Percentiles rank a stretch among this genome's conserved stretches.
These are phyloP conservation scores for Capsella rubella DNA, from an alignment of 441 rosid species.

Conservation along the genomic window DNA sequence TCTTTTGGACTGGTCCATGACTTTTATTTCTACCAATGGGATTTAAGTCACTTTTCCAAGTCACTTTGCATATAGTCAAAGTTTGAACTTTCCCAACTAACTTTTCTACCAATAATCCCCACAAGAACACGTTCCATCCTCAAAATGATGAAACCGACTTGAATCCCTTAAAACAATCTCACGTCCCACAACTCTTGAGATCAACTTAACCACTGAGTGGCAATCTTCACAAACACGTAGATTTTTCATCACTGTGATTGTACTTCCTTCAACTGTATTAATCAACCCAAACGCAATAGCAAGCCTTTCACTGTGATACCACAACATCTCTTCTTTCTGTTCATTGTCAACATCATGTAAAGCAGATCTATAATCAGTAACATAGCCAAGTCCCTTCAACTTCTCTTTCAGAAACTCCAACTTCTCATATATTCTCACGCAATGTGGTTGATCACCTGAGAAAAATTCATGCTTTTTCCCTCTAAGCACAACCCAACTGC, in stretches of 20 bases:
- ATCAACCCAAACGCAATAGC: constrained; percentile 67
- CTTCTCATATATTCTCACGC: constrained; percentile 52
- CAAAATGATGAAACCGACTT: constrained; percentile 61
- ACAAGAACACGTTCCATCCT: constrained; percentile 63
- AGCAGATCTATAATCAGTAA: constrained; percentile 59
- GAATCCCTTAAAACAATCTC: constrained; percentile 63
- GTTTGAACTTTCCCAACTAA: not conserved
- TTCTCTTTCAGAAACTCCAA: constrained; percentile 67
- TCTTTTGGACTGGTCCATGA: not conserved
- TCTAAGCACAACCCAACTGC: constrained; percentile 67
- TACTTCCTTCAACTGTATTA: constrained; percentile 53
- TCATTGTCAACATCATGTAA: constrained; percentile 74
- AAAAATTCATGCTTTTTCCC: constrained; percentile 66
- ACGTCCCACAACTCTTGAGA: constrained; percentile 52
- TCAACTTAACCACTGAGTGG: constrained; percentile 60
- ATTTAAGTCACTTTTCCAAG: no score
- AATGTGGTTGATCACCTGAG: constrained; percentile 61
- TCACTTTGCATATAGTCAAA: not conserved
- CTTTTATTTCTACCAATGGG: no score
- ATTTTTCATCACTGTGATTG: constrained; percentile 70
- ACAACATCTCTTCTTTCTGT: constrained; percentile 66
- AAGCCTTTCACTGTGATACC: constrained; percentile 73
- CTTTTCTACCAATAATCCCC: constrained; percentile 65
- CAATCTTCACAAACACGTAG: constrained; percentile 75
- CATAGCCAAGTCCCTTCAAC: constrained; percentile 62